A percentile compares a stretch with the other conserved stretches of the same genome.
phyloP scores from a whole-genome alignment of 352 stramenopile genomes.

The Aphanomyces cochlioides region DNA sequence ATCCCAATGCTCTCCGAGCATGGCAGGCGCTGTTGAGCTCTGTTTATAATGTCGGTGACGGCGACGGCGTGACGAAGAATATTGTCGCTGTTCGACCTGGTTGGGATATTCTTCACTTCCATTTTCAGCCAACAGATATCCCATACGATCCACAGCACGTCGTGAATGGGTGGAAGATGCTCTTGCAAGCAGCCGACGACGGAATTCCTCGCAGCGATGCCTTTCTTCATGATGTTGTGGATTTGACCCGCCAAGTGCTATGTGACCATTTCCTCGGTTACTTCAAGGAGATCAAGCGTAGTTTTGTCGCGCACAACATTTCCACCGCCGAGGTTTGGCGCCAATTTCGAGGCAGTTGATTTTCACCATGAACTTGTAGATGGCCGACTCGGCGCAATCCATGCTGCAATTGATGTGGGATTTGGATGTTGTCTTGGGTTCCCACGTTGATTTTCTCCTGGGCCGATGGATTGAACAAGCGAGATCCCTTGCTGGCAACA shows the following conservation, averaged over 20 bases:
- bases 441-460: constrained; percentile 62
- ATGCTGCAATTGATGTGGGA: constrained; percentile 54
- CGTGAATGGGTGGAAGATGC: constrained; percentile 46
- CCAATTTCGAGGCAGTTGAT: constrained; percentile 32
- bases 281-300: constrained; percentile 53
- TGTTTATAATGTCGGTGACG: constrained; percentile 69
- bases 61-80: constrained; percentile 65
- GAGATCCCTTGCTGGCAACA: constrained; percentile 36
- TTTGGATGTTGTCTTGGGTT: constrained; percentile 61
- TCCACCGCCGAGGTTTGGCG: constrained; percentile 39
- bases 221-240: constrained; percentile 69
- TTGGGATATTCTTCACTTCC: constrained; percentile 58
- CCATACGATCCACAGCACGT: constrained; percentile 65
- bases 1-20: constrained; percentile 45
- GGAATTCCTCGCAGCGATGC: constrained; percentile 42
- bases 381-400: constrained; percentile 20
- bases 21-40: constrained; percentile 55
- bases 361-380: not conserved
- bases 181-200: constrained; percentile 41
- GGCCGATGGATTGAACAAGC: constrained; percentile 67
- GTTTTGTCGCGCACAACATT: constrained; percentile 42
- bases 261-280: constrained; percentile 58
- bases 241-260: constrained; percentile 71
- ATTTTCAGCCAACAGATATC: constrained; percentile 66
- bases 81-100: constrained; percentile 60